Evolutionary conservation across 176 grass and related monocot genomes (phyloP).

Genomic region (Hyparrhenia diplandra): DNA sequence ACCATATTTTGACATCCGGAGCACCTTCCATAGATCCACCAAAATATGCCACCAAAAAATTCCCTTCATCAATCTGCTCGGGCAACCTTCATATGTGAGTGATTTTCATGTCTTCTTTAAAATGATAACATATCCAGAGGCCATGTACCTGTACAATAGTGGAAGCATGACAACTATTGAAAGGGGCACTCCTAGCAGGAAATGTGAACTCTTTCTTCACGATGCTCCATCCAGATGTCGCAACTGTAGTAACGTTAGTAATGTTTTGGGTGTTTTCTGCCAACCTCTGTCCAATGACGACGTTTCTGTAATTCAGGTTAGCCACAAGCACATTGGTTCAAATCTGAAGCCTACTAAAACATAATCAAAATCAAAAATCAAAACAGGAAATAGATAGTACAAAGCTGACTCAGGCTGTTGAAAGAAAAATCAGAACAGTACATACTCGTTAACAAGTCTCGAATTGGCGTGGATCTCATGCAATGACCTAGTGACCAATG

Average conservation of each 20-base stretch:
- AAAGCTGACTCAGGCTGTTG: neutral
- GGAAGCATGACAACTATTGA: conserved; percentile 74
- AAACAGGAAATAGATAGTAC: conserved; percentile 3
- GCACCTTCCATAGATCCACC: conserved; percentile 78
- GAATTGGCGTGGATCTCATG: neutral
- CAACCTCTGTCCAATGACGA: neutral
- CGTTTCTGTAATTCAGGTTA: conserved; percentile 8
- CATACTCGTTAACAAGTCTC: neutral
- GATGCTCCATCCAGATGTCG: conserved; percentile 38
- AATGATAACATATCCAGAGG: neutral
- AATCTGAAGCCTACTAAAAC: neutral
- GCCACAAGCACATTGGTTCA: neutral
- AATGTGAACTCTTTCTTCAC: conserved; percentile 62
- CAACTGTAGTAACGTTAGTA: neutral
- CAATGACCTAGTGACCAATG: conserved; percentile 17
- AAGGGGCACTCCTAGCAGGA: conserved; percentile 39
- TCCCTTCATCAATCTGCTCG: conserved; percentile 55
- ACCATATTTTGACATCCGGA: conserved; percentile 93
- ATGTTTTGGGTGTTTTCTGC: neutral
- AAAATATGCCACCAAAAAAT: conserved; percentile 80
- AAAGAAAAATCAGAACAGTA: neutral
- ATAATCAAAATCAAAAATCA: neutral
- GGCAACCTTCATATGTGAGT: neutral
- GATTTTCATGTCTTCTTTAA: neutral
- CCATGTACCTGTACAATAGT: conserved; percentile 58